Evolutionary conservation across 2,329 filamentous ascomycete genomes (phyloP), one percentile per base, ranked within the genome.

Genomic region (Xylaria sp.): DNA sequence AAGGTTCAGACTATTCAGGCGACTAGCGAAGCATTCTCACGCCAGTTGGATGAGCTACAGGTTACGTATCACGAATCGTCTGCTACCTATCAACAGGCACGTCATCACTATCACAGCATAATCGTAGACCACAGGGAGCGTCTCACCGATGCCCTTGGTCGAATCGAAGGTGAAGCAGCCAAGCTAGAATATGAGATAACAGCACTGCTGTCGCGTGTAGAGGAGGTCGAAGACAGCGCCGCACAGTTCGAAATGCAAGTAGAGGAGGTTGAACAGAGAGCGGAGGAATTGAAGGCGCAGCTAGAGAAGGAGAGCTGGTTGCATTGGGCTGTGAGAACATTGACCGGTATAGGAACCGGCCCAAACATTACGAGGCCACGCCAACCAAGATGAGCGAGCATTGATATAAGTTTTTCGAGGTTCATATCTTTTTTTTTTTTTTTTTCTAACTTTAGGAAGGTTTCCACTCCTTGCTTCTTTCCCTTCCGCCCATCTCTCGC

Each of bases 151-250:
- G 87, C 87, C 18, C 84, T 94, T 69, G 91, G 91, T 78, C 92
- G 96, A 72, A 85, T 98, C 15, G 94, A 97, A 78, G 88, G 91
- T 25, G 84, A 97, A 48, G 89, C 91, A 2, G 93, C 94, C 23
- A 94, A 94, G 80, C 85, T 98, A 65, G 94, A 98, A 76, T 98
- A 98, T 80, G 95, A 98, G 83, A 91, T 98, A 70, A 89, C 91
- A 69, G 89, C 90, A 18, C 83, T 98, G n/a, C 86, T 90, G 58
- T 89, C 90, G 57, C 94, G 94, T 75, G 91, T 97, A 10, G 87
- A 92, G 75, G 95, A 98, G 77, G 92, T 97, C 9, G 94, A 97
- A 77, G 92, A 94, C 70, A 92, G 92, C 0, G 89, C 97, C 0
- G 83, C 82, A 12, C 91, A 94, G 70, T 97, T 97, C 79, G 92